Evolutionary conservation across 208 protist genomes (phyloP), one percentile per base, ranked within the genome.

Genomic region (Naegleria lovaniensis): DNA sequence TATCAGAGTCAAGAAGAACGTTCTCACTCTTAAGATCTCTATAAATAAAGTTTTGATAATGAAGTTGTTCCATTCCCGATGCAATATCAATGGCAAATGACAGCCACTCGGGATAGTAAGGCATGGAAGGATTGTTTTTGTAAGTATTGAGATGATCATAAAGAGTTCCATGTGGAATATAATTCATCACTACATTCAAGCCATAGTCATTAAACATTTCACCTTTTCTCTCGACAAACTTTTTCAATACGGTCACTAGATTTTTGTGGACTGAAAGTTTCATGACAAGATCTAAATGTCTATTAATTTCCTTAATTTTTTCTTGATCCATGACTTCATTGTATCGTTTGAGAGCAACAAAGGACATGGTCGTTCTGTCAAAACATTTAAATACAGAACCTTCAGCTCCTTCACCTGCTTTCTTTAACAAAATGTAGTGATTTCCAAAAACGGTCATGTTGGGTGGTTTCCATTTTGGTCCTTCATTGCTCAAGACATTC

Each of bases 41-140:
- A 79, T 79, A 79, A 33, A 79, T 79, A 13, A 79, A 79, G n/a
- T 79, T 79, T 79, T 79, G 67, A 33, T 79, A 79, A 79, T 79
- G 67, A 13, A 79, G 29, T 33, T 79, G 67, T 25, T 79, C 67
- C n/a, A 79, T 36, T 15, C 67, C 67, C 1, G 16, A 36, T 15
- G 29, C 13, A 79, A 79, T 79, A n/a, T 79, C 67, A 36, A 79
- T 36, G 9, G 67, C 16, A 79, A 79, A 79, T 0, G 16, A 36
- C 7, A 79, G 9, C 67, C 67, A 79, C 9, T 79, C 67, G 5
- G 67, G 29, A 13, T 79, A 36, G n/a, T 79, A n/a, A 29, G 22
- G 22, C 11, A 29, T 29, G 22, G 11, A 29, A 29, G 55, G 55
- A 67, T 67, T 29, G 55, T 67, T 67, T 79, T 33, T 29, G 9